Conservation (phyloP, 768 basidiomycete species). For the Chalciporus piperatus region DNA sequence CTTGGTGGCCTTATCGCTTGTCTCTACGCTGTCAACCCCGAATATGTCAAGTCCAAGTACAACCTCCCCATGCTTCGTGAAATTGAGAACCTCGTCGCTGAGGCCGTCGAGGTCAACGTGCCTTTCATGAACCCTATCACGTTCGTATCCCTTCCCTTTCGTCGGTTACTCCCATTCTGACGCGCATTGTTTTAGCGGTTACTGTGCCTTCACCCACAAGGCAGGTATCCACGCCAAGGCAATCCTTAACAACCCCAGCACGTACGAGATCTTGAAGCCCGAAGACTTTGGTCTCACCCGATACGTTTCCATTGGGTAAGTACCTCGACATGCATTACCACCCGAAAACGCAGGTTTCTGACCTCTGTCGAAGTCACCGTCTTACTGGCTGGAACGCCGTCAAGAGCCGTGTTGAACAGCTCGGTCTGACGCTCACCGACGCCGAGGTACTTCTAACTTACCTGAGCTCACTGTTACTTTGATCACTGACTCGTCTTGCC, state of each 20-base stretch:
- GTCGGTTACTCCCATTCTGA: background rate
- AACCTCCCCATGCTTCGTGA: constrained; percentile 96
- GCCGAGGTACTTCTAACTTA: constrained; percentile 56
- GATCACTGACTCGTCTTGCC: constrained; percentile 1
- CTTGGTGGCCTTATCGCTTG: constrained; percentile 96
- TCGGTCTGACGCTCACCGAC: constrained; percentile 85
- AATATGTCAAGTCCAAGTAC: constrained; percentile 99
- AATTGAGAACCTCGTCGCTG: constrained; percentile 97
- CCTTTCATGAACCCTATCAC: constrained; percentile 97
- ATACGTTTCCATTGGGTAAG: constrained; percentile 94
- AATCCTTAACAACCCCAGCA: constrained; percentile 98
- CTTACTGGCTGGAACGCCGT: constrained; percentile 99
- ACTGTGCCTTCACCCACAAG: constrained; percentile 99
- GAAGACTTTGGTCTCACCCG: constrained; percentile 97
- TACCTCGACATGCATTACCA: background rate
- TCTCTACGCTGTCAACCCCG: constrained; percentile 94
- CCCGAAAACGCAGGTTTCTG: background rate
- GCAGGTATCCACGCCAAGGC: constrained; percentile 99
- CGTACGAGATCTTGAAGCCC: constrained; percentile 98
- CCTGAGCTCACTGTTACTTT: background rate
- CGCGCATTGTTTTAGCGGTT: constrained; percentile 60
- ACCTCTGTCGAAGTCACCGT: constrained; percentile 60
- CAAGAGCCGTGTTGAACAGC: constrained; percentile 98
- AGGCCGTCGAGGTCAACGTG: constrained; percentile 96
- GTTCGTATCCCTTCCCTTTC: constrained; percentile 38